Base-by-base conservation (phyloP, 257 asterid species). In the Echites panduratus region DNA sequence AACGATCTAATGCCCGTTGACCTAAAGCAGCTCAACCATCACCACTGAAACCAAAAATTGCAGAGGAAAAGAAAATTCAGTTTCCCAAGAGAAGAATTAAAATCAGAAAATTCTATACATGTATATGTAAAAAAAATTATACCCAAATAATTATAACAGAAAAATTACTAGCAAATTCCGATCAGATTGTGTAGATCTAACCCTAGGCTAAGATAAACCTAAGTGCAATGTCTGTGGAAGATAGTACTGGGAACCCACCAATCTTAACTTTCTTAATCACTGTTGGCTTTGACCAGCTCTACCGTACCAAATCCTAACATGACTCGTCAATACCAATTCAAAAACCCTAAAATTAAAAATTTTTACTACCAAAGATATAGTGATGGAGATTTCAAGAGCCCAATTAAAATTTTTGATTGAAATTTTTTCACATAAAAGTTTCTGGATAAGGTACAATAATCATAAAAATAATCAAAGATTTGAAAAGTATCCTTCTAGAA, bases 11-110 rank as follows among this genome's bases (percentile, higher is more conserved):
- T 66, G 66, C 58, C 70, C 73, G 44, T 40, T 70, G 79, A 64
- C 76, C 77, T 70, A 70, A 14, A 74, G 58, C 77, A 72, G 66
- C 81, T 75, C 73, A 77, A 70, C 38, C 69, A 67, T 69, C 79
- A 72, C 68, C 76, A 64, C 82, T 72, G 73, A 74, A 69, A 35
- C 52, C 80, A 76, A 52, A 75, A 26, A 48, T 74, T 78, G 53
- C 67, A 59, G n/a, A 9, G 26, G 29, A 65, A 8, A 6, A 19
- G 57, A 32, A 58, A n/a, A 57, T 11, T 53, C 62, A 74, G 68
- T 53, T 43, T 58, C 45, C 62, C 17, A 24, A 16, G 27, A 32
- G 57, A 68, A 9, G 13, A 19, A 20, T 9, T 45, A 3, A 44
- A 70, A 66, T 26, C 43, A 50, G 29, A 52, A 1, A 70, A 65